Evolutionary conservation across 345 rosid species (phyloP), one percentile per base, ranked within the genome.

Genomic region (Citrus maxima): DNA sequence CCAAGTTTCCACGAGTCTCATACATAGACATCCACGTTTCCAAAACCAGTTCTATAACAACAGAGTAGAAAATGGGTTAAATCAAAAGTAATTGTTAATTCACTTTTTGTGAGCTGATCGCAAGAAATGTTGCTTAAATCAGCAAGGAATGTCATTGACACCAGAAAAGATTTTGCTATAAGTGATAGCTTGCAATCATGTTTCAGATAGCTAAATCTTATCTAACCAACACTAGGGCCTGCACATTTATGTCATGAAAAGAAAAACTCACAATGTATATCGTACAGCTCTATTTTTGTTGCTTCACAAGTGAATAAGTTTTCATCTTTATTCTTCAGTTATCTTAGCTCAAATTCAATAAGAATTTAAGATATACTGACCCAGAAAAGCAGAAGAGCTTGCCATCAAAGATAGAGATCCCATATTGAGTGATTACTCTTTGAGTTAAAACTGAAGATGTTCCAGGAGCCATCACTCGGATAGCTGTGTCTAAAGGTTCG

Each of bases 351-450:
- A 69, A 40, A 13, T 78, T n/a, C 56, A 80, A 19, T 7, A 54
- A 51, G 22, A 51, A 18, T 16, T 14, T 51, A 18, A 30, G 34
- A 81, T 77, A 77, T 81, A 18, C 88, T 82, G 46, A 91, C 94
- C 90, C 87, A 76, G 87, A 85, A 85, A 87, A 88, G 90, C 88
- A 88, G 83, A 86, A 89, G 49, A 89, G 82, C 30, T 76, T 86
- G n/a, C 81, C 82, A 70, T 79, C 79, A 49, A 85, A 88, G 80
- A 91, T 87, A 67, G 77, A 73, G 65, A 82, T 68, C 38, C 90
- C 89, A 64, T 76, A 72, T 73, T 85, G 83, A 76, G 37, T 66
- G 74, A 78, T 73, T 67, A 74, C 72, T 51, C 73, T 77, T 68
- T 77, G 58, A 64, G 49, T 68, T 24, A 55, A 80, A 40, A 59